Evolutionary conservation across 2,329 filamentous ascomycete species (phyloP).

Genomic region (Mycosphaerella sp.): DNA sequence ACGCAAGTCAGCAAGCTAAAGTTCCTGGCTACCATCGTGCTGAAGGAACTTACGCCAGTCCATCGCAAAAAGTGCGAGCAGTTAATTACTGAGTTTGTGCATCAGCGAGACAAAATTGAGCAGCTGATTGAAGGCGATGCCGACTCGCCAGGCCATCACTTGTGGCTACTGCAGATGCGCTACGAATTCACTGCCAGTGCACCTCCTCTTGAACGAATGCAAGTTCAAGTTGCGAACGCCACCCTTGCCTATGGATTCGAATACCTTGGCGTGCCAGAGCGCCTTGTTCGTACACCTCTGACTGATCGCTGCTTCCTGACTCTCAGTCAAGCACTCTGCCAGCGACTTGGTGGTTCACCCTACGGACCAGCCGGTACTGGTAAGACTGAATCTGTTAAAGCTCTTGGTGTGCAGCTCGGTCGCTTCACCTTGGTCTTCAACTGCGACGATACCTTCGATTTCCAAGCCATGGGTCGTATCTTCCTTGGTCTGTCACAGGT

Average conservation of each 20-base stretch:
- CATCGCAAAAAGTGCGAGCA: conserved; percentile 96
- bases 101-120: conserved; percentile 89
- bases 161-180: conserved; percentile 96
- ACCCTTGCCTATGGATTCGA: conserved; percentile 95
- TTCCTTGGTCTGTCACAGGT: conserved; percentile 99
- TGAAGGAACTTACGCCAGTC: conserved; percentile 81
- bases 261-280: conserved; percentile 92
- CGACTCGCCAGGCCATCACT: conserved; percentile 68
- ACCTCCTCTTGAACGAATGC: conserved; percentile 74
- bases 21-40: conserved; percentile 78
- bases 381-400: conserved; percentile 99
- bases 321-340: conserved; percentile 89
- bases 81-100: conserved; percentile 96
- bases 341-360: conserved; percentile 90
- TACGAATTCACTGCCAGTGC: conserved; percentile 81
- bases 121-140: conserved; percentile 74
- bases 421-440: conserved; percentile 98
- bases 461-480: conserved; percentile 99
- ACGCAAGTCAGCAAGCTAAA: conserved; percentile 79
- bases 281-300: conserved; percentile 90
- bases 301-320: conserved; percentile 99
- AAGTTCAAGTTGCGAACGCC: conserved; percentile 95
- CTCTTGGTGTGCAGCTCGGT: conserved; percentile 89
- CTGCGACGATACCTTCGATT: conserved; percentile 99
- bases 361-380: conserved; percentile 97